phyloP scores from a whole-genome alignment of 495 filamentous ascomycete species.

The Annulohypoxylon bovei region DNA sequence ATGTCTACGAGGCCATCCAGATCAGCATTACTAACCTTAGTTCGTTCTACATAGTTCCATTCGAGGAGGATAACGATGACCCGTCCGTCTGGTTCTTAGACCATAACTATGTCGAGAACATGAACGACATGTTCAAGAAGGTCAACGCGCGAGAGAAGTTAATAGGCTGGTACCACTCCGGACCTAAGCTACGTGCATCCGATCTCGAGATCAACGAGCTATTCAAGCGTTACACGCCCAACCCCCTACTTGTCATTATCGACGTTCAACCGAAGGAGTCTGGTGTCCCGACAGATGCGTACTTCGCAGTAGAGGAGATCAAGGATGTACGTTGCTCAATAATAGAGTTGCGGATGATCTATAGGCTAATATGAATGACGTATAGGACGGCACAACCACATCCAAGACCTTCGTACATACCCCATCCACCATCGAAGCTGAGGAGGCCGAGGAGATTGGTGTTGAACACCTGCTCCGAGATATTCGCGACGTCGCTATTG shows the following conservation, averaged over 20 bases:
- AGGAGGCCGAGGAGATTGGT: constrained; percentile 98
- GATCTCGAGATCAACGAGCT: constrained; percentile 99
- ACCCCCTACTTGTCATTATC: constrained; percentile 95
- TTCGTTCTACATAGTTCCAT: constrained; percentile 73
- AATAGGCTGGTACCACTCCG: constrained; percentile 99
- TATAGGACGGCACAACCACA: constrained; percentile 96
- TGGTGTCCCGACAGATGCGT: constrained; percentile 97
- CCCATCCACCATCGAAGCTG: constrained; percentile 98
- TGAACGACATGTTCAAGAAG: constrained; percentile 99
- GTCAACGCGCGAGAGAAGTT: constrained; percentile 99
- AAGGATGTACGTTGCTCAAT: constrained; percentile 81
- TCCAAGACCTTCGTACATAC: constrained; percentile 98
- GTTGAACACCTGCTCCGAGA: constrained; percentile 98
- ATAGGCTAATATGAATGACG: constrained; percentile 32
- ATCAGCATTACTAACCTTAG: constrained; percentile 24
- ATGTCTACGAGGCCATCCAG: background rate
- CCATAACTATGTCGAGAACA: constrained; percentile 98
- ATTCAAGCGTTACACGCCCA: constrained; percentile 98
- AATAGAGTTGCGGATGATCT: background rate
- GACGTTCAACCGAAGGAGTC: constrained; percentile 99
- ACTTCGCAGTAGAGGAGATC: constrained; percentile 99
- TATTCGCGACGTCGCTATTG: constrained; percentile 97
- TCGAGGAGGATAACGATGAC: constrained; percentile 98
- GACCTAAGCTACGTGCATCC: constrained; percentile 94
- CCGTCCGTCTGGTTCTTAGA: constrained; percentile 99